A percentile compares a stretch with the other conserved stretches of the same genome.
phyloP scores from a whole-genome alignment of 1,284 basidiomycete genomes.

The Sphagnurus paluster region DNA sequence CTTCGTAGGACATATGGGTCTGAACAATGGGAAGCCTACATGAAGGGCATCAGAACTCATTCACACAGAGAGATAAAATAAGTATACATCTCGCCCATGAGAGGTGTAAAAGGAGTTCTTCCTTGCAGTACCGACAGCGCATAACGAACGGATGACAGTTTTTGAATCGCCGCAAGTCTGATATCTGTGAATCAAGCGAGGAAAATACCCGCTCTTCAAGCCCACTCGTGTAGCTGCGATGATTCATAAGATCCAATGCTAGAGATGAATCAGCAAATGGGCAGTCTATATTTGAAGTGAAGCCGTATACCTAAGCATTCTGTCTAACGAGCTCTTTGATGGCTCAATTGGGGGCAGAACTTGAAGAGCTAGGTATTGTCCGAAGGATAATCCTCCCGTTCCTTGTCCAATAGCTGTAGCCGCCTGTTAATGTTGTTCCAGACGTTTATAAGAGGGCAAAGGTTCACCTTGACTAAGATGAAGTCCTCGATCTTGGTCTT shows the following conservation, averaged over 20 bases:
- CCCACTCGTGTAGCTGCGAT: constrained; percentile 49
- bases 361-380: constrained; percentile 91
- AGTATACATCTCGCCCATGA: constrained; percentile 65
- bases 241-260: constrained; percentile 88
- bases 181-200: constrained; percentile 87
- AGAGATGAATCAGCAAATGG: not conserved
- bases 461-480: constrained; percentile 85
- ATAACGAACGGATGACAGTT: constrained; percentile 71
- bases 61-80: not conserved
- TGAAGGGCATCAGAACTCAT: constrained; percentile 1
- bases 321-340: constrained; percentile 85
- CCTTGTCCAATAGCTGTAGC: constrained; percentile 84
- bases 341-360: constrained; percentile 94
- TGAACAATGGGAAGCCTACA: constrained; percentile 42
- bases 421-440: constrained; percentile 1
- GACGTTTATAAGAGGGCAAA: not conserved
- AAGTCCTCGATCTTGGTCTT: constrained; percentile 88
- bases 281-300: not conserved
- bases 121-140: constrained; percentile 75
- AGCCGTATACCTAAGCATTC: constrained; percentile 80
- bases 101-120: constrained; percentile 63
- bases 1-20: constrained; percentile 52
- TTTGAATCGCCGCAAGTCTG: constrained; percentile 86
- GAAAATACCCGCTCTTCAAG: constrained; percentile 73
- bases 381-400: constrained; percentile 96